A percentile compares a stretch with the other conserved stretches of the same genome.
phyloP scores from a whole-genome alignment of 1,139 yeast genomes.

The Taphrina communis region DNA sequence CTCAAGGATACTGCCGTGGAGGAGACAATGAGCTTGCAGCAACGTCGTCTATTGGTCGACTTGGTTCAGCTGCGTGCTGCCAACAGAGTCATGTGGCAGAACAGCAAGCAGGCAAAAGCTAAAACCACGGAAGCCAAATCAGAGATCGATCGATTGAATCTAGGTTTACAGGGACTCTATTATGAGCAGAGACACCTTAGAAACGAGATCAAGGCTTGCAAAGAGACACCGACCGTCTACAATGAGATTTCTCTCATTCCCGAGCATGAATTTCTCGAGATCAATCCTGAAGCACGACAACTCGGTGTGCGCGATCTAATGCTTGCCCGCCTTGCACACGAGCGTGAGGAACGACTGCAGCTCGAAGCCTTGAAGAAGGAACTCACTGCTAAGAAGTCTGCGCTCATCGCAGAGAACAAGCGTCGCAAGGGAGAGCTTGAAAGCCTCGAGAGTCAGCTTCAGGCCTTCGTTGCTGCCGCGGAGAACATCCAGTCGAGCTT shows the following conservation, averaged over 20 bases:
- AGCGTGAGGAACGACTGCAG: conserved; percentile 50
- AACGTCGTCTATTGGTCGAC: conserved; percentile 43
- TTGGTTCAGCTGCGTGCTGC: conserved; percentile 48
- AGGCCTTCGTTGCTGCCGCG: conserved; percentile 45
- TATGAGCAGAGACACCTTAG: conserved; percentile 51
- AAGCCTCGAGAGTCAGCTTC: conserved; percentile 48
- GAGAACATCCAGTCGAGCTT: conserved; percentile 29
- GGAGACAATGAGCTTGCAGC: neutral
- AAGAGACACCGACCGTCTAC: conserved; percentile 48
- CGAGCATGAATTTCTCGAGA: conserved; percentile 48
- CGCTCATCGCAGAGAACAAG: conserved; percentile 48
- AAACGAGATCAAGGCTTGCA: conserved; percentile 50
- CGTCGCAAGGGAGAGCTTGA: conserved; percentile 48
- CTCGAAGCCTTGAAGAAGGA: conserved; percentile 48
- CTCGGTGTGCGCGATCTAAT: conserved; percentile 48
- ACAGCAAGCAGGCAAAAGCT: conserved; percentile 46
- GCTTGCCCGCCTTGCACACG: conserved; percentile 48
- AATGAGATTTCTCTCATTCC: conserved; percentile 50
- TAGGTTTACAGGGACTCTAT: conserved; percentile 51
- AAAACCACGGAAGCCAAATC: conserved; percentile 47
- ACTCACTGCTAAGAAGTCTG: conserved; percentile 47
- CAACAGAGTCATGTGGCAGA: conserved; percentile 49
- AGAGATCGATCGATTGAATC: conserved; percentile 49
- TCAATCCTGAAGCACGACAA: conserved; percentile 48
- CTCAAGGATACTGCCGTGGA: neutral